A percentile compares a stretch with the other conserved stretches of the same genome.
Evolutionary conservation across 2,329 filamentous ascomycete species (phyloP).

Genomic region (Aspergillus hortae): DNA sequence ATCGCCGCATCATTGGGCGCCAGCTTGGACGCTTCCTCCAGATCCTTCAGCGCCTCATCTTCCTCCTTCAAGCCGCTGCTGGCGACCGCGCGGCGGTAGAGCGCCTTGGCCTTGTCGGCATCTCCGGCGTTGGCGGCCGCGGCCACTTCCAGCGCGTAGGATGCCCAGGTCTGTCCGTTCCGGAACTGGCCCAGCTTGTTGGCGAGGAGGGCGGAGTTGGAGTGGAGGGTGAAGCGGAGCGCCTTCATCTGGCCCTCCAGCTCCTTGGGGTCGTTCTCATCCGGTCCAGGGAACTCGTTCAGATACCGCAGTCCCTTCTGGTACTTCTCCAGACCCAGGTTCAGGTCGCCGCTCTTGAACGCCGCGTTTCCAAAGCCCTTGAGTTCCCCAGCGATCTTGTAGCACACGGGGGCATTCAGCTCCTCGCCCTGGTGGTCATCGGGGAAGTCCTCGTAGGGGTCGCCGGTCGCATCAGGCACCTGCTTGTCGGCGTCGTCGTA

Average conservation of each 20-base stretch:
- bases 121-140: constrained; percentile 60
- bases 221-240: constrained; percentile 81
- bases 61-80: constrained; percentile 75
- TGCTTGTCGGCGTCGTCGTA: constrained; percentile 66
- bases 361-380: constrained; percentile 92
- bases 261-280: constrained; percentile 66
- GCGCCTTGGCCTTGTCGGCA: constrained; percentile 81
- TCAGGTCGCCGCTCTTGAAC: constrained; percentile 74
- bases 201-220: constrained; percentile 80
- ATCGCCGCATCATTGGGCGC: constrained; percentile 73
- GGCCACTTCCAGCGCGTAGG: constrained; percentile 64
- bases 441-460: constrained; percentile 92
- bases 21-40: constrained; percentile 71
- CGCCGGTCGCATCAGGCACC: constrained; percentile 74
- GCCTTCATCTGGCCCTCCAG: constrained; percentile 64
- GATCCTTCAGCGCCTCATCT: constrained; percentile 70
- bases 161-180: constrained; percentile 67
- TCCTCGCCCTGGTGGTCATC: constrained; percentile 68
- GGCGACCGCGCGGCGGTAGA: constrained; percentile 80
- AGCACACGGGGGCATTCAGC: constrained; percentile 64
- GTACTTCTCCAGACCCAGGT: constrained; percentile 81
- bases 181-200: constrained; percentile 72
- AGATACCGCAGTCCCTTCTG: constrained; percentile 88
- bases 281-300: constrained; percentile 71
- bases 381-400: constrained; percentile 76